These are phyloP conservation scores for Collybia mongolica DNA, from an alignment of 768 basidiomycete species.

Conservation along the genomic window DNA sequence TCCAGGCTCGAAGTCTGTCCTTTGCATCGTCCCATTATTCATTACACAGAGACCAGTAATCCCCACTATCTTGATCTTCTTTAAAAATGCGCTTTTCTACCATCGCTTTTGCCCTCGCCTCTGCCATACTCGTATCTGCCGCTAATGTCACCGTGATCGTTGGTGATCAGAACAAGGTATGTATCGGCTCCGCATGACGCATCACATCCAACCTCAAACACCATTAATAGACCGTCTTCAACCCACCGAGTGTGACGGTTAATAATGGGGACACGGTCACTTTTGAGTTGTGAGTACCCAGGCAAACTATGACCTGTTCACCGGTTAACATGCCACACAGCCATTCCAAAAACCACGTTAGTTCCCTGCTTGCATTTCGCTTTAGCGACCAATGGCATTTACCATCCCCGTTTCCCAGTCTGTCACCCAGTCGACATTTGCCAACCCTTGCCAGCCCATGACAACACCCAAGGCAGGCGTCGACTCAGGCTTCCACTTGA, in stretches of 20 bases:
- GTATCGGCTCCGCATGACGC: background rate
- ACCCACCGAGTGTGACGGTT: slow-evolving; percentile 38
- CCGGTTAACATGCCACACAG: slow-evolving; percentile 15
- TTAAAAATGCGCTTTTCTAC: slow-evolving; percentile 52
- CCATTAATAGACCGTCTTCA: slow-evolving; percentile 32
- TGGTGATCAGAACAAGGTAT: slow-evolving; percentile 35
- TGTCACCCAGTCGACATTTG: slow-evolving; percentile 61
- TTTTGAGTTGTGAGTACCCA: slow-evolving; percentile 49
- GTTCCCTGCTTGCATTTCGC: background rate
- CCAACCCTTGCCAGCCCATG: slow-evolving; percentile 44
- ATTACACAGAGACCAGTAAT: slow-evolving; percentile 7
- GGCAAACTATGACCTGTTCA: too few relatives aligned
- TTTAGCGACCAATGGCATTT: background rate
- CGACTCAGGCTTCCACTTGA: slow-evolving; percentile 52
- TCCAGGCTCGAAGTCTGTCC: slow-evolving; percentile 33
- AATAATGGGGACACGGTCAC: slow-evolving; percentile 43
- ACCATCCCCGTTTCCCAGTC: slow-evolving; percentile 29
- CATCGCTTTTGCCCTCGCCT: slow-evolving; percentile 39
- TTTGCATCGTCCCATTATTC: slow-evolving; percentile 13
- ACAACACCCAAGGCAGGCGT: slow-evolving; percentile 35
- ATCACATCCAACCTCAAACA: background rate
- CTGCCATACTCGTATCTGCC: slow-evolving; percentile 38
- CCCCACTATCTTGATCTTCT: slow-evolving; percentile 23
- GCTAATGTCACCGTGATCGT: slow-evolving; percentile 37
- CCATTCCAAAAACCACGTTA: slow-evolving; percentile 42